Evolutionary conservation across 768 basidiomycete genomes (phyloP).

Genomic region (Suillus discolor): DNA sequence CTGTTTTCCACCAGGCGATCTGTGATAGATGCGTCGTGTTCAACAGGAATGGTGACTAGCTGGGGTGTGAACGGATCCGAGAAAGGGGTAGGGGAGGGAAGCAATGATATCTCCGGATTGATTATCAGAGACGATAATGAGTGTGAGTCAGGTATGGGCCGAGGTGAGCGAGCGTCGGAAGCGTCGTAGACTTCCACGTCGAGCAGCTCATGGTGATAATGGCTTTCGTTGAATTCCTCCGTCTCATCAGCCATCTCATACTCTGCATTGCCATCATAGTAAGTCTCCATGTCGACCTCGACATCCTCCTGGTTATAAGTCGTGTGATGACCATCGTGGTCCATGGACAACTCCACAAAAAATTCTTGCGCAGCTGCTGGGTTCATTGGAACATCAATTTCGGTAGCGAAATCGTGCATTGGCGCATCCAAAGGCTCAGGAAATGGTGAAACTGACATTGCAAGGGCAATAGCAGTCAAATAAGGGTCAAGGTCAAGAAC

Average conservation of each 20-base stretch:
- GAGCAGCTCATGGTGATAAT: constrained; percentile 31
- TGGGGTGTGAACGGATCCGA: not conserved
- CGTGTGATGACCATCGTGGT: constrained; percentile 49
- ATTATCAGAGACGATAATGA: constrained; percentile 5
- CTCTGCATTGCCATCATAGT: constrained; percentile 49
- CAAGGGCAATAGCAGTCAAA: constrained; percentile 13
- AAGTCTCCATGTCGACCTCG: constrained; percentile 70
- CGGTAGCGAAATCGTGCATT: constrained; percentile 62
- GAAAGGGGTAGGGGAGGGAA: constrained; percentile 1
- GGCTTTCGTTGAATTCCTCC: constrained; percentile 11
- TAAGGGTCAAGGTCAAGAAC: constrained; percentile 18
- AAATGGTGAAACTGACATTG: constrained; percentile 32
- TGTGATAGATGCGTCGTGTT: not conserved
- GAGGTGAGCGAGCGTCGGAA: constrained; percentile 35
- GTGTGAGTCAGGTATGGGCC: constrained; percentile 21
- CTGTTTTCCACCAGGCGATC: not conserved
- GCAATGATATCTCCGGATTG: constrained; percentile 12
- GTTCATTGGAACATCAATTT: constrained; percentile 65
- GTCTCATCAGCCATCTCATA: constrained; percentile 45
- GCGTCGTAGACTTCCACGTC: constrained; percentile 47
- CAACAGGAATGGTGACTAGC: not conserved
- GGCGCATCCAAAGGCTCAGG: constrained; percentile 61
- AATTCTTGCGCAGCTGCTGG: constrained; percentile 43
- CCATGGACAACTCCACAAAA: constrained; percentile 60
- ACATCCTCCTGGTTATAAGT: constrained; percentile 43